Evolutionary conservation across 108 stramenopile species (phyloP).

Genomic region (Discostella stelligeroides): DNA sequence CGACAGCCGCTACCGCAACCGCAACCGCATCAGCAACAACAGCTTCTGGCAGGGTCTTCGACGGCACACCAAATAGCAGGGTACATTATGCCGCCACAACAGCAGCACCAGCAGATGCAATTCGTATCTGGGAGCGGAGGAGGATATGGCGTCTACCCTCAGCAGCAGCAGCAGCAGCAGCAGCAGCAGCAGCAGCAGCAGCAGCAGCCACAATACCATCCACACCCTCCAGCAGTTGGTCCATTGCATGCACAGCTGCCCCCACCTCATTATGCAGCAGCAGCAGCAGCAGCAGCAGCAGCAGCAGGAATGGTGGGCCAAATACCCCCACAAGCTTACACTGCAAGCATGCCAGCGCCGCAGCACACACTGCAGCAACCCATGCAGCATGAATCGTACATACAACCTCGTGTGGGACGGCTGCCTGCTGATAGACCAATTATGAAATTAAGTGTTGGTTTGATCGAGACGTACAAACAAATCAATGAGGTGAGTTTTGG

Average conservation of each 20-base stretch:
- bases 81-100: slow-evolving; percentile 33
- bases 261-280: slow-evolving; percentile 17
- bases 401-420: slow-evolving; percentile 31
- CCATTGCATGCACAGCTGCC: slow-evolving; percentile 29
- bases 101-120: slow-evolving; percentile 38
- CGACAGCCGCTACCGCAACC: slow-evolving; percentile 25
- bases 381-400: slow-evolving; percentile 17
- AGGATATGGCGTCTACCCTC: slow-evolving; percentile 20
- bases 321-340: slow-evolving; percentile 15
- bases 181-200: too few relatives aligned
- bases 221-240: slow-evolving; percentile 4
- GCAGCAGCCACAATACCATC: slow-evolving; percentile 10
- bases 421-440: slow-evolving; percentile 78
- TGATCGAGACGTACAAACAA: slow-evolving; percentile 95
- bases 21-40: too few relatives aligned
- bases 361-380: slow-evolving; percentile 7
- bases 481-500: slow-evolving; percentile 74
- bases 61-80: slow-evolving; percentile 33
- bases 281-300: too few relatives aligned
- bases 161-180: too few relatives aligned
- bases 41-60: slow-evolving; percentile 1
- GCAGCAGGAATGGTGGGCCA: slow-evolving; percentile 12
- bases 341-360: slow-evolving; percentile 5
- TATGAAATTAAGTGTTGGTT: slow-evolving; percentile 82
- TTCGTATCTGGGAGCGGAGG: slow-evolving; percentile 13